phyloP scores from a whole-genome alignment of 2,329 filamentous ascomycete genomes.

The Sporothrix variecibatus region DNA sequence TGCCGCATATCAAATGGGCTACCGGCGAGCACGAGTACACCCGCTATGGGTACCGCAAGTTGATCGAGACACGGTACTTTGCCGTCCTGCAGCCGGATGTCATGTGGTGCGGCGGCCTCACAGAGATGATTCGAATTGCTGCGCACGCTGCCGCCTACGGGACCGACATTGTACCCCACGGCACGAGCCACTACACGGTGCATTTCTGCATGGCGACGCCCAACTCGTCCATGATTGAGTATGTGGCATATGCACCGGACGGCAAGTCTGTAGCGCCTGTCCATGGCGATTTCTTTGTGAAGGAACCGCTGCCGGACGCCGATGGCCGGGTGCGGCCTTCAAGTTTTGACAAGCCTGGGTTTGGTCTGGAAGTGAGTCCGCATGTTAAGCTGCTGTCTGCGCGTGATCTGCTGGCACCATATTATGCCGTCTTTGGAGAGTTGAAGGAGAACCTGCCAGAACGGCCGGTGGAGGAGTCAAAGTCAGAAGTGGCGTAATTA shows the following conservation, averaged over 20 bases:
- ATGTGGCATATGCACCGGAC: conserved; percentile 88
- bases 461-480: background rate
- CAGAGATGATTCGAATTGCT: conserved; percentile 84
- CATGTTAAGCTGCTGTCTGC: conserved; percentile 80
- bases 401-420: conserved; percentile 68
- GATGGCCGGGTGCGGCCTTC: conserved; percentile 78
- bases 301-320: conserved; percentile 78
- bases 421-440: conserved; percentile 23
- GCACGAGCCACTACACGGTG: conserved; percentile 91
- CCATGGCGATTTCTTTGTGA: conserved; percentile 85
- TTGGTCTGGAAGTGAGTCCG: conserved; percentile 85
- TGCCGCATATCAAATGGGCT: conserved; percentile 89
- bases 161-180: conserved; percentile 89
- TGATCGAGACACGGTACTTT: conserved; percentile 86
- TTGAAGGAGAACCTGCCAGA: conserved; percentile 15
- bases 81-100: conserved; percentile 95
- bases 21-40: conserved; percentile 97
- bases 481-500: background rate
- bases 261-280: conserved; percentile 87
- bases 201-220: conserved; percentile 93
- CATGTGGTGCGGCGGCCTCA: conserved; percentile 95
- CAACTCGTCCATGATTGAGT: conserved; percentile 94
- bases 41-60: conserved; percentile 89
- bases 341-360: conserved; percentile 84
- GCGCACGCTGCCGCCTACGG: conserved; percentile 91